A percentile compares a stretch with the other conserved stretches of the same genome.
phyloP scores from a whole-genome alignment of 495 filamentous ascomycete genomes.

The Evansstolkia leycettana region DNA sequence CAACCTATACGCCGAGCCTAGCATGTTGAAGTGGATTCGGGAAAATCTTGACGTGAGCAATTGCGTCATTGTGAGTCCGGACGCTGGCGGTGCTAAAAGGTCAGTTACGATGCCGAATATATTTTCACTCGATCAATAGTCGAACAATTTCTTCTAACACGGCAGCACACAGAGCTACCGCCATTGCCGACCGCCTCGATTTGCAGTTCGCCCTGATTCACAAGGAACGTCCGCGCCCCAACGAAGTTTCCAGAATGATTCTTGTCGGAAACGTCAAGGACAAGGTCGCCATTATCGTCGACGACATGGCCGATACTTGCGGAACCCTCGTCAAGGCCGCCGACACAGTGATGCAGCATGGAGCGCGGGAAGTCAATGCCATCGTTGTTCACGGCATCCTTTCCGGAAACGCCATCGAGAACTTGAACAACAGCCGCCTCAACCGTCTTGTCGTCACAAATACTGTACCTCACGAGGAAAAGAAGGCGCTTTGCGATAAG shows the following conservation, averaged over 20 bases:
- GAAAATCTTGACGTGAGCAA: constrained; percentile 75
- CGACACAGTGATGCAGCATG: constrained; percentile 79
- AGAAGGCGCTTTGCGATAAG: constrained; percentile 14
- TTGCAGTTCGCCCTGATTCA: constrained; percentile 96
- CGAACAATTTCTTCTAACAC: constrained; percentile 11
- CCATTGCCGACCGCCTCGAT: constrained; percentile 88
- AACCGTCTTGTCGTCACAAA: constrained; percentile 85
- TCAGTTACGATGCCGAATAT: constrained; percentile 14
- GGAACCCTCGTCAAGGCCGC: constrained; percentile 91
- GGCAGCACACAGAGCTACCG: constrained; percentile 63
- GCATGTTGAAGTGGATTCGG: constrained; percentile 79
- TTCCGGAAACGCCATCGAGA: constrained; percentile 83
- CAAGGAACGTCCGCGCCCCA: constrained; percentile 91
- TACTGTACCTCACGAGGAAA: constrained; percentile 87
- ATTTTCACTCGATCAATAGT: no score
- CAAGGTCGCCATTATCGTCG: constrained; percentile 65
- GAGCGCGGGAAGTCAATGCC: constrained; percentile 77
- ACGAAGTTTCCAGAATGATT: constrained; percentile 94
- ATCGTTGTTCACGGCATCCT: constrained; percentile 96
- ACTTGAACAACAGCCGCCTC: constrained; percentile 68
- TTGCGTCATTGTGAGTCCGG: constrained; percentile 90
- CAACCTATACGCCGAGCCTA: constrained; percentile 93
- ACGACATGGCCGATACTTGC: constrained; percentile 84
- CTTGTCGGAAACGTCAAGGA: constrained; percentile 52
- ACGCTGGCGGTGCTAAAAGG: constrained; percentile 95